Percentiles rank a stretch among this genome's conserved stretches.
phyloP scores from a whole-genome alignment of 1,139 yeast species.

The Diutina catenulata region DNA sequence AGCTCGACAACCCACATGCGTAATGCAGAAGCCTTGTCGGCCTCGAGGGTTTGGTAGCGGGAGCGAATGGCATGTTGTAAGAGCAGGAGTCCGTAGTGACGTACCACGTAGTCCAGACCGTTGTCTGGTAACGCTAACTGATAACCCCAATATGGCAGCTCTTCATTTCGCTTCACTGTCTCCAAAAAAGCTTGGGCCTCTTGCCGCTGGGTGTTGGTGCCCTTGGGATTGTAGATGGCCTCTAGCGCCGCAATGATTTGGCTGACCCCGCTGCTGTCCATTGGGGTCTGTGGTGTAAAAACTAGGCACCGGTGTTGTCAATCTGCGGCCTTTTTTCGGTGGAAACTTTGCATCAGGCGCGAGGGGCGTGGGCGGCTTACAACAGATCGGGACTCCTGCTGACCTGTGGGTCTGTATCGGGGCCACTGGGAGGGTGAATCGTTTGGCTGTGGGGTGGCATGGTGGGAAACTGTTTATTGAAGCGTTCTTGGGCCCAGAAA shows the following conservation, averaged over 20 bases:
- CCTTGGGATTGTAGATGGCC: constrained; percentile 62
- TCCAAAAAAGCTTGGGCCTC: constrained; percentile 70
- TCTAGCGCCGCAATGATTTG: constrained; percentile 71
- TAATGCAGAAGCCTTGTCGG: constrained; percentile 56
- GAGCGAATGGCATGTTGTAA: constrained; percentile 57
- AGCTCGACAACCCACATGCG: constrained; percentile 80
- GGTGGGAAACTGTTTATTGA: no score
- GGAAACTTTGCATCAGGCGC: no score
- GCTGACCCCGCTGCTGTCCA: constrained; percentile 55
- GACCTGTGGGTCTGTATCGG: no score
- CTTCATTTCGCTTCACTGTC: constrained; percentile 60
- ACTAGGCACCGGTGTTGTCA: no score
- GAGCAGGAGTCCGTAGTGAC: constrained; percentile 83
- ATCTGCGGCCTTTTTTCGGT: no score
- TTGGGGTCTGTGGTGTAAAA: no score
- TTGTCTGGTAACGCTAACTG: constrained; percentile 60
- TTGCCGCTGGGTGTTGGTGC: constrained; percentile 51
- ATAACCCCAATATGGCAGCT: constrained; percentile 90
- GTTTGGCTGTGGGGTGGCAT: constrained; percentile 7
- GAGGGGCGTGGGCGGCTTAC: no score
- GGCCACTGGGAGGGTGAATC: constrained; percentile 6
- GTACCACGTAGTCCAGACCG: constrained; percentile 54
- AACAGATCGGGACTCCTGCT: no score
- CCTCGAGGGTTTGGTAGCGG: constrained; percentile 43
- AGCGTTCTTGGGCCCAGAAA: no score